Conservation (phyloP, 2,329 filamentous ascomycete genomes). For the Colletotrichum costaricense region DNA sequence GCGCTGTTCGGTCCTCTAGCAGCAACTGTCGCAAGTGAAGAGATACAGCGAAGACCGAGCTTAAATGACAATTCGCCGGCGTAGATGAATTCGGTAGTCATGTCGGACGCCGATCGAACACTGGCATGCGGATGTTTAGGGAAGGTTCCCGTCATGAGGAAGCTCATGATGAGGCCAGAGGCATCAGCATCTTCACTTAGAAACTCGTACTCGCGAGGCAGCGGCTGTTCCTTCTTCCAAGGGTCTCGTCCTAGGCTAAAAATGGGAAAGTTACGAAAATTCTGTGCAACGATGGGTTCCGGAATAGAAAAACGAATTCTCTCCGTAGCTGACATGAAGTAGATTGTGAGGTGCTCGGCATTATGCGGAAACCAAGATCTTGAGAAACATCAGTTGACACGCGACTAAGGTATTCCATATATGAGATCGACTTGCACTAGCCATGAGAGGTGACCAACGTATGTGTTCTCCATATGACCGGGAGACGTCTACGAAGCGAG, state of each 20-base stretch:
- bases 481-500: constrained; percentile 6
- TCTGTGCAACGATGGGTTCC: background rate
- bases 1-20: constrained; percentile 1
- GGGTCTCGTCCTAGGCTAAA: background rate
- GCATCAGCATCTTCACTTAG: background rate
- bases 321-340: background rate
- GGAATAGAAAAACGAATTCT: background rate
- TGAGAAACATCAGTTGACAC: background rate
- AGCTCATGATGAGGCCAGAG: constrained; percentile 12
- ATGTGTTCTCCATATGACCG: background rate
- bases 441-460: constrained; percentile 18
- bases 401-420: too few relatives aligned
- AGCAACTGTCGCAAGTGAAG: constrained; percentile 25
- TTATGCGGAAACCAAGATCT: constrained; percentile 27
- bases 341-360: constrained; percentile 9
- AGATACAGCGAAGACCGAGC: background rate
- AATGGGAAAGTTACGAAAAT: constrained; percentile 5
- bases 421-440: constrained; percentile 5
- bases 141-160: constrained; percentile 18
- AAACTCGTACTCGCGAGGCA: background rate
- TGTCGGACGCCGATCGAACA: background rate
- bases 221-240: background rate
- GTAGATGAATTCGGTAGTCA: constrained; percentile 11
- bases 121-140: background rate
- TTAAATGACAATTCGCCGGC: constrained; percentile 2